phyloP scores from a whole-genome alignment of 306 rosid genomes.

The Notholithocarpus densiflorus region DNA sequence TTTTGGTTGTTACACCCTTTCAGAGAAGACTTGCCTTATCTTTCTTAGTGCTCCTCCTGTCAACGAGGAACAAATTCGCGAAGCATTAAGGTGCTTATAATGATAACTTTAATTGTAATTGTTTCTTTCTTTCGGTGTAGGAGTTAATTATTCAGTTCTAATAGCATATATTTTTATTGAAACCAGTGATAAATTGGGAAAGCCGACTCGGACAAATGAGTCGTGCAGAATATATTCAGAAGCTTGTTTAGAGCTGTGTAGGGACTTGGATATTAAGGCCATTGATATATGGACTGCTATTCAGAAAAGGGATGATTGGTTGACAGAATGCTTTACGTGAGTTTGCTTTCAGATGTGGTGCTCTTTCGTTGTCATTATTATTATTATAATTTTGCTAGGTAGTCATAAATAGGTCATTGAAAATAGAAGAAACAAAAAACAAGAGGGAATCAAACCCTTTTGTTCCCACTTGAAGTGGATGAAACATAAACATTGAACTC shows the following conservation, averaged over 20 bases:
- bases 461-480: not conserved
- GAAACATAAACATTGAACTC: not conserved
- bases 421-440: no score
- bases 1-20: slow-evolving; percentile 42
- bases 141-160: not conserved
- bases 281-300: slow-evolving; percentile 57
- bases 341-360: slow-evolving; percentile 14
- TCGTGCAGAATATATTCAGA: slow-evolving; percentile 59
- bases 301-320: slow-evolving; percentile 54
- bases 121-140: not conserved
- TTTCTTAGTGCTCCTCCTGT: slow-evolving; percentile 63
- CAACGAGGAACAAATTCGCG: slow-evolving; percentile 43
- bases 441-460: not conserved
- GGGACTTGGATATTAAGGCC: slow-evolving; percentile 48
- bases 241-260: slow-evolving; percentile 66
- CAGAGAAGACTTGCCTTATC: slow-evolving; percentile 52
- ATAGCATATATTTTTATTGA: not conserved
- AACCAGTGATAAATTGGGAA: not conserved
- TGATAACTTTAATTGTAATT: no score
- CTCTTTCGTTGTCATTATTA: no score
- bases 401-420: no score
- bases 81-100: slow-evolving; percentile 25
- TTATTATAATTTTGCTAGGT: no score
- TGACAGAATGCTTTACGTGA: slow-evolving; percentile 55
- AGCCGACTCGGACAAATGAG: slow-evolving; percentile 37